A percentile compares a stretch with the other conserved stretches of the same genome.
phyloP scores from a whole-genome alignment of 768 basidiomycete genomes.

The Tylopilus sp. region DNA sequence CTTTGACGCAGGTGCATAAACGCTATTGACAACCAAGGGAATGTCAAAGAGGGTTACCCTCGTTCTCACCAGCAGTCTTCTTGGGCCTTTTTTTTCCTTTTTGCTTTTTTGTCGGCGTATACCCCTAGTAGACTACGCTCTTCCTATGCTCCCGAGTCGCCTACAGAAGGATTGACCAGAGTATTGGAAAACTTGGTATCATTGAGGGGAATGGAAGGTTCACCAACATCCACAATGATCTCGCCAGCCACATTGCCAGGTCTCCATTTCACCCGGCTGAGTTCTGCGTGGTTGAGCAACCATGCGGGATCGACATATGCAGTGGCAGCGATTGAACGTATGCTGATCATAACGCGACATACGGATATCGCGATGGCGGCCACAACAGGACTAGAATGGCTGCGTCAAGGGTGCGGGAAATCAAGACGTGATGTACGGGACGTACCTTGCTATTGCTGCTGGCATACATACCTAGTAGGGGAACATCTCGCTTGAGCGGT shows the following conservation, averaged over 20 bases:
- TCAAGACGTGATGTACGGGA: no score
- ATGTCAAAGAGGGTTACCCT: not conserved
- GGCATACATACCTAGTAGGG: not conserved
- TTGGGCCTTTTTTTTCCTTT: no score
- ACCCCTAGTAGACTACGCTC: not conserved
- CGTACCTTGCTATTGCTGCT: slow-evolving; percentile 1
- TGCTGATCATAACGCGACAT: slow-evolving; percentile 37
- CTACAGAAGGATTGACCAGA: not conserved
- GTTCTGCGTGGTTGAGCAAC: slow-evolving; percentile 44
- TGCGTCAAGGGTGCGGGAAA: no score
- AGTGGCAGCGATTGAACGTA: slow-evolving; percentile 32
- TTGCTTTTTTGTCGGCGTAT: not conserved
- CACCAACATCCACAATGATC: slow-evolving; percentile 5
- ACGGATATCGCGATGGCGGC: slow-evolving; percentile 23
- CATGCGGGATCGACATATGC: slow-evolving; percentile 40
- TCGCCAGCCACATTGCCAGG: slow-evolving; percentile 3
- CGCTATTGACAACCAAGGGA: not conserved
- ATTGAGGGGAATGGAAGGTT: not conserved
- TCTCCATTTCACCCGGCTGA: slow-evolving; percentile 32
- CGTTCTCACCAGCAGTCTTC: not conserved
- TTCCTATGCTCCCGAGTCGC: not conserved
- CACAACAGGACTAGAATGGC: not conserved
- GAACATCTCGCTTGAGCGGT: not conserved
- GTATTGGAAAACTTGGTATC: not conserved
- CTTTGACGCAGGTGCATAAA: not conserved